Evolutionary conservation across 805 yeast genomes (phyloP).

Genomic region (Lipomyces sp.): DNA sequence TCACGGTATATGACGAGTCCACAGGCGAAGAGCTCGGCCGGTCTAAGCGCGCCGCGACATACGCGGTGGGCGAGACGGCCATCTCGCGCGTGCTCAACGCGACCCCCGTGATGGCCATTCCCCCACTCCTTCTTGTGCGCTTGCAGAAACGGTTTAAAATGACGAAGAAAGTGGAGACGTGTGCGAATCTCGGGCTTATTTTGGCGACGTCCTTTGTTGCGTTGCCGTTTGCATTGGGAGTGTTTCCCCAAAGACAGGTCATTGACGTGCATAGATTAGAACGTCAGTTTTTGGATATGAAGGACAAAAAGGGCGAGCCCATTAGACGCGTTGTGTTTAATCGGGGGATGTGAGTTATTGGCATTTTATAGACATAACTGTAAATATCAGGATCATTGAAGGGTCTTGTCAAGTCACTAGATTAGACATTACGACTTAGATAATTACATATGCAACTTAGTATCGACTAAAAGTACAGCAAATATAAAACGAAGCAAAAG

Average conservation of each 20-base stretch:
- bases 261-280: slow-evolving; percentile 63
- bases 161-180: slow-evolving; percentile 59
- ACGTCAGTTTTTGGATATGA: slow-evolving; percentile 55
- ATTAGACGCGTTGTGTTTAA: slow-evolving; percentile 74
- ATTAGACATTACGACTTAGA: too few relatives aligned
- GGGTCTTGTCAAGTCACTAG: too few relatives aligned
- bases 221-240: slow-evolving; percentile 91
- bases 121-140: slow-evolving; percentile 78
- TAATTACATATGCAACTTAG: too few relatives aligned
- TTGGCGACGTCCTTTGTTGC: slow-evolving; percentile 81
- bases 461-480: too few relatives aligned
- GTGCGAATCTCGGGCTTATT: slow-evolving; percentile 80
- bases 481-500: too few relatives aligned
- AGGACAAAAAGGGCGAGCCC: slow-evolving; percentile 57
- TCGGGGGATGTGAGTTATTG: slow-evolving; percentile 76
- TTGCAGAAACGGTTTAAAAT: slow-evolving; percentile 74
- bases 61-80: slow-evolving; percentile 97
- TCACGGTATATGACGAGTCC: slow-evolving; percentile 41
- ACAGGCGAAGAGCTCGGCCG: slow-evolving; percentile 49
- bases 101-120: slow-evolving; percentile 95
- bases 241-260: slow-evolving; percentile 84
- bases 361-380: too few relatives aligned
- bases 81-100: slow-evolving; percentile 92
- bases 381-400: too few relatives aligned
- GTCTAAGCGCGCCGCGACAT: slow-evolving; percentile 80